Conservation (phyloP, 306 rosid species). For the Neltuma alba region DNA sequence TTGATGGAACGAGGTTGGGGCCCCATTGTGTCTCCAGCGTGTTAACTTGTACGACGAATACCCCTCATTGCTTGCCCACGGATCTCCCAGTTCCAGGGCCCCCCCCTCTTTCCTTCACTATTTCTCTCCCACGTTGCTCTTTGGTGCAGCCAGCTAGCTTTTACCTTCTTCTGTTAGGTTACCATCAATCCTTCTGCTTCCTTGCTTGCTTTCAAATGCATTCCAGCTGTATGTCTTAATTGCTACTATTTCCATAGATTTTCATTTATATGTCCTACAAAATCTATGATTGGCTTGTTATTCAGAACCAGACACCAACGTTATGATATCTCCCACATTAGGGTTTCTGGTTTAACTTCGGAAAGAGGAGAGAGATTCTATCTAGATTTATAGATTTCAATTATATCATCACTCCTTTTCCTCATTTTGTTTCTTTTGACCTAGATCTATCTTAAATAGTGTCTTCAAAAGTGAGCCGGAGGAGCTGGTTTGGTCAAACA, state of each 20-base stretch:
- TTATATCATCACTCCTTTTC: no score
- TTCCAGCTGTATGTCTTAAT: neutral
- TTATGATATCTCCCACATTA: neutral
- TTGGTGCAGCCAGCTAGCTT: neutral
- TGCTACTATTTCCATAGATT: neutral
- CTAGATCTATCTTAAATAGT: no score
- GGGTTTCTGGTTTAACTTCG: neutral
- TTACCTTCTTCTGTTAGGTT: neutral
- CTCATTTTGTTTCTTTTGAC: no score
- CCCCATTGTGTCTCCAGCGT: constrained; percentile 11
- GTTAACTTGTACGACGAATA: constrained; percentile 30
- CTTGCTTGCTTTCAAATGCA: neutral
- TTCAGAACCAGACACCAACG: neutral
- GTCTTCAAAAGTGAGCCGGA: no score
- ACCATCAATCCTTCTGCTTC: neutral
- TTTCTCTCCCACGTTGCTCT: neutral
- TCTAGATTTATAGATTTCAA: neutral
- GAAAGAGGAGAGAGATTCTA: neutral
- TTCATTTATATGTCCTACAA: neutral
- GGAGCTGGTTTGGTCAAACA: no score
- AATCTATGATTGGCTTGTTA: neutral
- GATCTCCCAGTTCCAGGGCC: constrained; percentile 20
- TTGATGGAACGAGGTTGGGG: constrained; percentile 29
- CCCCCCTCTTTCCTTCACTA: constrained; percentile 11
- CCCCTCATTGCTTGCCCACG: constrained; percentile 31